Percentiles rank a stretch among this genome's conserved stretches.
Conservation (phyloP, 2,329 filamentous ascomycete genomes). For the Pyrenophora graminea region DNA sequence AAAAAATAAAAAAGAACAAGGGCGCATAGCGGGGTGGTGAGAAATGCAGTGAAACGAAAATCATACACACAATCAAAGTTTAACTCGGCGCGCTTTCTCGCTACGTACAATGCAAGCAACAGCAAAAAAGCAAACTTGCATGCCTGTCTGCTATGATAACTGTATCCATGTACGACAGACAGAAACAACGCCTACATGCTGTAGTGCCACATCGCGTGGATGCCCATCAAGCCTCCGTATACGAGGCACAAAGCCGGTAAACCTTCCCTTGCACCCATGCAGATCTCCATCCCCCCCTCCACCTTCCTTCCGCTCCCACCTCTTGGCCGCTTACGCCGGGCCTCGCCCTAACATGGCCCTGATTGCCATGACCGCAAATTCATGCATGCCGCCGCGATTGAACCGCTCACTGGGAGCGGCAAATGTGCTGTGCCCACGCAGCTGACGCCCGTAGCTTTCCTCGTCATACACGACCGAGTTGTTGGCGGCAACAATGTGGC, state of each 20-base stretch:
- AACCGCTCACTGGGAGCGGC: slow-evolving; percentile 2
- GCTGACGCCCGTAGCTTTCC: slow-evolving; percentile 40
- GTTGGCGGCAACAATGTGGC: slow-evolving; percentile 62
- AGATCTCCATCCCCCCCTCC: neutral
- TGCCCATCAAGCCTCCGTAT: slow-evolving; percentile 7
- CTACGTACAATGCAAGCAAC: neutral
- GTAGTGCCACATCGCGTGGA: slow-evolving; percentile 14
- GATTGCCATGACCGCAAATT: slow-evolving; percentile 30
- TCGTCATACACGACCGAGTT: slow-evolving; percentile 57
- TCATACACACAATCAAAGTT: too few species aligned
- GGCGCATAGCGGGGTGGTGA: too few species aligned
- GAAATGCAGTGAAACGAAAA: too few species aligned
- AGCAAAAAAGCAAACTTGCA: neutral
- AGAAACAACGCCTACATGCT: neutral
- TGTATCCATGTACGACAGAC: neutral
- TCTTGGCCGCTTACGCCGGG: slow-evolving; percentile 18
- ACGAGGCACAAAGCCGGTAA: slow-evolving; percentile 10
- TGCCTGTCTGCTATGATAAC: neutral
- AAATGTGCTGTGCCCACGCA: slow-evolving; percentile 14
- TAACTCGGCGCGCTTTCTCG: too few species aligned
- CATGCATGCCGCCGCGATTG: slow-evolving; percentile 14
- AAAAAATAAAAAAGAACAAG: too few species aligned
- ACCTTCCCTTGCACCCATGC: slow-evolving; percentile 3
- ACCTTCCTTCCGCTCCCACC: slow-evolving; percentile 2
- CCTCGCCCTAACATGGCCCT: slow-evolving; percentile 39